Evolutionary conservation across 371 early-diverging fungal species (phyloP).

Genomic region (Entomophthora muscae): DNA sequence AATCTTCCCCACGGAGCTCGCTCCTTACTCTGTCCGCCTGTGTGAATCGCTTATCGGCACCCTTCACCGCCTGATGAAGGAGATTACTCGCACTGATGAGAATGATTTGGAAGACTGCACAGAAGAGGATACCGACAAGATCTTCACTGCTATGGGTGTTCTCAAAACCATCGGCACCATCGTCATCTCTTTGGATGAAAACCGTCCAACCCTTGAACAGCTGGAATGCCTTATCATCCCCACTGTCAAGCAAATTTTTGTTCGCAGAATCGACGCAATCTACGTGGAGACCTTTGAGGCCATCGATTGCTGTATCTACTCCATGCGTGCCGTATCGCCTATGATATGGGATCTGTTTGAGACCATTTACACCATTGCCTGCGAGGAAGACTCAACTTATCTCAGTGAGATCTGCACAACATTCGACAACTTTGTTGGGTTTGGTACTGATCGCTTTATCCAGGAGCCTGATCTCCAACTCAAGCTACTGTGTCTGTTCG

Average conservation of each 20-base stretch:
- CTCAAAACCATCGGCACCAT: slow-evolving; percentile 77
- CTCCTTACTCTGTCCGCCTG: slow-evolving; percentile 78
- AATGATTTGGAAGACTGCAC: slow-evolving; percentile 20
- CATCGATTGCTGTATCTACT: slow-evolving; percentile 65
- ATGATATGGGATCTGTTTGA: slow-evolving; percentile 72
- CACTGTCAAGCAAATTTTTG: slow-evolving; percentile 46
- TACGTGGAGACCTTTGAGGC: slow-evolving; percentile 78
- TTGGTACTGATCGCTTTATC: slow-evolving; percentile 51
- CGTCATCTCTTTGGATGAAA: slow-evolving; percentile 44
- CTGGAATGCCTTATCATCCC: slow-evolving; percentile 58
- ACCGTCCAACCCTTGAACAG: slow-evolving; percentile 37
- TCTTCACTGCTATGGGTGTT: slow-evolving; percentile 76
- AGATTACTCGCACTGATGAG: slow-evolving; percentile 18
- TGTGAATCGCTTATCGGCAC: slow-evolving; percentile 62
- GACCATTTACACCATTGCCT: slow-evolving; percentile 48
- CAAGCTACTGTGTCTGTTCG: slow-evolving; percentile 45
- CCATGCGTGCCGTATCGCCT: slow-evolving; percentile 56
- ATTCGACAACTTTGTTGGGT: slow-evolving; percentile 71
- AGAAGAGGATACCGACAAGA: slow-evolving; percentile 54
- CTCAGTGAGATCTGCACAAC: slow-evolving; percentile 66
- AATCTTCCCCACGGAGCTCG: slow-evolving; percentile 67
- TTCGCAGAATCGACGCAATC: slow-evolving; percentile 39
- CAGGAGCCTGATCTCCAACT: slow-evolving; percentile 35
- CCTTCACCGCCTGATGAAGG: slow-evolving; percentile 64
- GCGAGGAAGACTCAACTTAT: slow-evolving; percentile 52